Conservation (phyloP, 2,329 filamentous ascomycete genomes). For the Pyricularia sp. region DNA sequence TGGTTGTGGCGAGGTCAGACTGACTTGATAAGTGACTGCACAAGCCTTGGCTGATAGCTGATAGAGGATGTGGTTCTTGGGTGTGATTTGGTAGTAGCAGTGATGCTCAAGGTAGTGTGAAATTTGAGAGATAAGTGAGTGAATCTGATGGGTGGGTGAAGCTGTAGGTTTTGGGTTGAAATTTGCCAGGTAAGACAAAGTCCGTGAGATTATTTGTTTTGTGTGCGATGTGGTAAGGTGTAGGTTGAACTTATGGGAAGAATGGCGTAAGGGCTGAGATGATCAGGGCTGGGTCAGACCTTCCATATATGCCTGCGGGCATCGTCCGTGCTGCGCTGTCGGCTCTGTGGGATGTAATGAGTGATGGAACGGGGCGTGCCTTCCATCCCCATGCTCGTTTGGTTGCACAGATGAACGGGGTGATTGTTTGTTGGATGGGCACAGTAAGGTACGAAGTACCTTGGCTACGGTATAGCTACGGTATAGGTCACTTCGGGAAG, state of each 20-base stretch:
- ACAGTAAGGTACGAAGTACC: not conserved
- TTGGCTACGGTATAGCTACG: not conserved
- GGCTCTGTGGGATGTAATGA: not conserved
- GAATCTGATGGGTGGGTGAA: not conserved
- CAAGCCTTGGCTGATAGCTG: not conserved
- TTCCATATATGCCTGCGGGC: not conserved
- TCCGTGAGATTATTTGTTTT: not conserved
- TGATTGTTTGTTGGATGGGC: not conserved
- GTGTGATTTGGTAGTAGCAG: not conserved
- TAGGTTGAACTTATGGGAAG: not conserved
- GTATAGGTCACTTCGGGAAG: not conserved
- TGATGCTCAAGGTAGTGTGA: not conserved
- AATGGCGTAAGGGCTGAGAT: not conserved
- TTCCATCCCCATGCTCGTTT: not conserved
- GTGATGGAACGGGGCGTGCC: not conserved
- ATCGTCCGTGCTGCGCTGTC: not conserved
- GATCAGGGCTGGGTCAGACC: not conserved
- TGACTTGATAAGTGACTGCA: not conserved
- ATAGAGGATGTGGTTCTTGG: not conserved
- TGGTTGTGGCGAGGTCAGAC: not conserved
- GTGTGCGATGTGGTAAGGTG: not conserved
- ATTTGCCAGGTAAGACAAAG: not conserved
- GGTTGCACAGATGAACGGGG: slow-evolving; percentile 1
- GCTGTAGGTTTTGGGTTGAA: not conserved
- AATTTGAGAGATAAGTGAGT: not conserved